A percentile compares a stretch with the other conserved stretches of the same genome.
Conservation (phyloP, 345 rosid genomes). For the Salix brachista region DNA sequence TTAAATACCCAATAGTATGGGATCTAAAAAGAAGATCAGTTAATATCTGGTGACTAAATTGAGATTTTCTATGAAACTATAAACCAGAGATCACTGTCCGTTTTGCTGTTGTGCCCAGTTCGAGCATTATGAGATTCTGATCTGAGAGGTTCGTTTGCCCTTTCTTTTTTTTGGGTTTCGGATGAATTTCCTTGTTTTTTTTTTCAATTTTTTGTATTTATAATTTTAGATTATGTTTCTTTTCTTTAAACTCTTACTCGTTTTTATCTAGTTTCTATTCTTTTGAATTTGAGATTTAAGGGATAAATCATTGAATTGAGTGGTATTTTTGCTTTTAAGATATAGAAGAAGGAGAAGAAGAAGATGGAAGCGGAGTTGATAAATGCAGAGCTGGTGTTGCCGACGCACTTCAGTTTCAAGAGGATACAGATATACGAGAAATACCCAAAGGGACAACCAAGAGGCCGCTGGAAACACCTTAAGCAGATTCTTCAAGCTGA, state of each 20-base stretch:
- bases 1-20: too few relatives aligned
- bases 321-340: too few relatives aligned
- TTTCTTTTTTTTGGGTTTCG: neutral
- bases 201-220: neutral
- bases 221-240: neutral
- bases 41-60: too few relatives aligned
- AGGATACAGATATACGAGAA: slow-evolving; percentile 64
- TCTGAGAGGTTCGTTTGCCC: too few relatives aligned
- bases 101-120: too few relatives aligned
- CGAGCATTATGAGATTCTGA: too few relatives aligned
- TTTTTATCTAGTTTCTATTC: too few relatives aligned
- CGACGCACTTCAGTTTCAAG: slow-evolving; percentile 66
- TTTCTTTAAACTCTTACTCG: neutral
- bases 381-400: slow-evolving; percentile 68
- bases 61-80: too few relatives aligned
- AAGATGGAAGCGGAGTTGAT: slow-evolving; percentile 63
- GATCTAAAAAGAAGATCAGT: too few relatives aligned
- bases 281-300: neutral
- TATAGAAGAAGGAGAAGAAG: slow-evolving; percentile 1
- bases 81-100: too few relatives aligned
- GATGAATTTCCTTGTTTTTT: neutral
- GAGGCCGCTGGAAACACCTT: slow-evolving; percentile 87
- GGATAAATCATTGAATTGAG: too few relatives aligned
- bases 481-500: slow-evolving; percentile 94
- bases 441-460: slow-evolving; percentile 83